Conservation (phyloP, 805 yeast species). For the Candida easanensis region DNA sequence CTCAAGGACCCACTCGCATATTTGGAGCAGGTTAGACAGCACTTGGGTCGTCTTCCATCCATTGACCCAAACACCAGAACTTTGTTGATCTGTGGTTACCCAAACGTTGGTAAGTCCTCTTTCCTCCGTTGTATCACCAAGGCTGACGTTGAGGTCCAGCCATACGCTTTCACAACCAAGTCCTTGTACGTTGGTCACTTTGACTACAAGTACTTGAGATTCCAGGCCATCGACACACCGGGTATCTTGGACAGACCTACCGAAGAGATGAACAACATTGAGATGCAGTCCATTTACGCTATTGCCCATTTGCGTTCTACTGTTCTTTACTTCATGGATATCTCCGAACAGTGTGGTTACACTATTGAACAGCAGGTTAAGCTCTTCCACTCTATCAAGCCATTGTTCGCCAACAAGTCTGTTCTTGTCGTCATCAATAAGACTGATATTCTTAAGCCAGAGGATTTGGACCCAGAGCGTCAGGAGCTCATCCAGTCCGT, state of each 20-base stretch:
- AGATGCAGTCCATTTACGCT: constrained; percentile 98
- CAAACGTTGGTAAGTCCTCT: constrained; percentile 98
- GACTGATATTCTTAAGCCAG: constrained; percentile 83
- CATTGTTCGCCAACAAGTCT: constrained; percentile 93
- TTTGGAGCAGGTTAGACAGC: constrained; percentile 98
- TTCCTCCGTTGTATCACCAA: constrained; percentile 90
- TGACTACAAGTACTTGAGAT: constrained; percentile 94
- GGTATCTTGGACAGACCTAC: constrained; percentile 98
- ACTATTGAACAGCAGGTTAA: constrained; percentile 96
- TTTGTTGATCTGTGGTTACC: constrained; percentile 95
- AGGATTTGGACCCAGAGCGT: constrained; percentile 76
- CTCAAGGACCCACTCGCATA: constrained; percentile 90
- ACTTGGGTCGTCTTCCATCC: constrained; percentile 95
- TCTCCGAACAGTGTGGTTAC: constrained; percentile 98
- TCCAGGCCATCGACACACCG: constrained; percentile 99
- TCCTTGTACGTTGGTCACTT: constrained; percentile 97
- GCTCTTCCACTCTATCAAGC: constrained; percentile 94
- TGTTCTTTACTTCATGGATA: constrained; percentile 96
- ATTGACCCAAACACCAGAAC: constrained; percentile 99
- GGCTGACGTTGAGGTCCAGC: constrained; percentile 99
- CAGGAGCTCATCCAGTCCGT: constrained; percentile 69
- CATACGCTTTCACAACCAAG: constrained; percentile 98
- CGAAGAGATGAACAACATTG: constrained; percentile 99
- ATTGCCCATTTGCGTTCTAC: constrained; percentile 97
- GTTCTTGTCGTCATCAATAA: constrained; percentile 95